Base-by-base conservation (phyloP, 1,139 yeast genomes). In the Geotrichum phurueaensis region DNA sequence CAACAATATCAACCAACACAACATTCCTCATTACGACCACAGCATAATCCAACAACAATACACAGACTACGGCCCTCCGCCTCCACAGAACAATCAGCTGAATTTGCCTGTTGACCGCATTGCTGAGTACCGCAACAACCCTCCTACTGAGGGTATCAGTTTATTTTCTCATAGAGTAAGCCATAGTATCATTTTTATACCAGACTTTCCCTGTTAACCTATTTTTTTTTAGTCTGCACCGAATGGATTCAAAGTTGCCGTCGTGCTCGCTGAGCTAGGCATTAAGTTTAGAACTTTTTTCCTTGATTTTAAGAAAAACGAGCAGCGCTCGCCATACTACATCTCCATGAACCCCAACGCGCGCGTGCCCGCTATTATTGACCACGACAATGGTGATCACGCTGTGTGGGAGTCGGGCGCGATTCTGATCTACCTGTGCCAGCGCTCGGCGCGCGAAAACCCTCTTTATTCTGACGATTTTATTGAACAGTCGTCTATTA, bases 351-450 rank as follows among this genome's bases (percentile, higher is more conserved):
- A 91, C 74, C 98, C 98, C 45, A 92, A 91, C 73, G 97, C 97
- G 1, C 79, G 98, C 64, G 96, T 92, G 7, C 98, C 98, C 2
- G 96, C 97, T 1, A 80, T 92, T 62, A 89, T 92, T 62, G 98
- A 92, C 73, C 97, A 91, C 73, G 83, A 81, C 65, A 84, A 84
- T 70, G 90, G 84, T 62, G 88, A 89, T 70, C 81, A 89, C 49
- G 82, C 96, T 2, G 82, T 92, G 51, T 92, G 98, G 98, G 98
- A 92, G 75, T 86, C 94, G 0, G 97, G 97, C 1, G 94, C 97
- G 27, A 89, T 92, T 51, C 84, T 90, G 58, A 78, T 89, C 61
- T 94, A 92, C 73, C 77, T 86, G 78, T 73, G 79, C 82, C 69
- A 85, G 81, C 73, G 96, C 82, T 90, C 91, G 15, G 87, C 80